These are phyloP conservation scores for Euphorbia pulcherrima DNA, from an alignment of 345 rosid species.

Conservation along the genomic window DNA sequence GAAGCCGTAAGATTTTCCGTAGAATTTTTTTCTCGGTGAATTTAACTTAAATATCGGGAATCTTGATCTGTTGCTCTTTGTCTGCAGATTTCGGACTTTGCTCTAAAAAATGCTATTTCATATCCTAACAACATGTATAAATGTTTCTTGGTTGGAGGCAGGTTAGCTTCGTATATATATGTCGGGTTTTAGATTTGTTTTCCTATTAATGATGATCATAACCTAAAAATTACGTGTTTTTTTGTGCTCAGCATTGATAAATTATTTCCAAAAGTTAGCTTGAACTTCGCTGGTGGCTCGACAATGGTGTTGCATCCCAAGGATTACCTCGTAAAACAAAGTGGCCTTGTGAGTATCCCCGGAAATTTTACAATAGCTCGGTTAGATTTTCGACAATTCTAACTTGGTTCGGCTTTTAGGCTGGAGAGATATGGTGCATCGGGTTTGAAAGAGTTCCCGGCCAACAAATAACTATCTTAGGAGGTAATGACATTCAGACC, in stretches of 20 bases:
- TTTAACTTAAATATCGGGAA: background rate
- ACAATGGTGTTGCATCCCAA: conserved; percentile 65
- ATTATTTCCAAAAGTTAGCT: conserved; percentile 78
- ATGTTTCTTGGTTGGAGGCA: conserved; percentile 58
- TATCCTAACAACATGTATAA: conserved; percentile 51
- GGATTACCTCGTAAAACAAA: conserved; percentile 79
- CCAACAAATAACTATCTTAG: conserved; percentile 70
- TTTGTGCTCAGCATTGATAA: conserved; percentile 44
- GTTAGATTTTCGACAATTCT: background rate
- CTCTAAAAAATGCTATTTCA: conserved; percentile 51
- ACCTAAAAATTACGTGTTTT: conserved; percentile 16
- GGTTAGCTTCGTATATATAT: conserved; percentile 39
- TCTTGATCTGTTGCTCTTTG: conserved; percentile 9
- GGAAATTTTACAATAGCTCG: background rate
- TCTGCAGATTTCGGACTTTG: conserved; percentile 59
- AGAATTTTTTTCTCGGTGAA: background rate
- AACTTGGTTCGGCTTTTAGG: conserved; percentile 38
- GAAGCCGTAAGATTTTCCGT: conserved; percentile 55
- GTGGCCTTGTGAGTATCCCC: conserved; percentile 52
- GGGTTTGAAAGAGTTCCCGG: conserved; percentile 71
- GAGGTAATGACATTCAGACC: conserved; percentile 48
- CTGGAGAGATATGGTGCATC: conserved; percentile 76
- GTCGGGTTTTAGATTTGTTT: conserved; percentile 1
- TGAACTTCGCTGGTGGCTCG: conserved; percentile 85
- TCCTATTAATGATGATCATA: conserved; percentile 7